Conservation (phyloP, 2,329 filamentous ascomycete genomes). For the Rhynchosporium graminicola region DNA sequence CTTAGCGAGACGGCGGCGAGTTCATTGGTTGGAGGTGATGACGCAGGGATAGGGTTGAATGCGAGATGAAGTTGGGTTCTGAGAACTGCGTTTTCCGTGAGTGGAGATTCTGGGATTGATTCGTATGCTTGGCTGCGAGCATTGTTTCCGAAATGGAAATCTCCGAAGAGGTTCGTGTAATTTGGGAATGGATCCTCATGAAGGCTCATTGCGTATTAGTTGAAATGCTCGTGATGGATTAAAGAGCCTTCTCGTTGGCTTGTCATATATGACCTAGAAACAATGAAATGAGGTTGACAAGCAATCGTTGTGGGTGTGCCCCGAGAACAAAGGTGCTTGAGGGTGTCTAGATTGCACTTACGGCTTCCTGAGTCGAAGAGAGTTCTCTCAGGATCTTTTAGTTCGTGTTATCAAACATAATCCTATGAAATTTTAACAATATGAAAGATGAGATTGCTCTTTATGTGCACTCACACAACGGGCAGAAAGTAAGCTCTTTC, state of each 20-base stretch:
- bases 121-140: not conserved
- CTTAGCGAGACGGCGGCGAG: constrained; percentile 2
- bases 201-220: not conserved
- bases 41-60: not conserved
- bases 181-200: not conserved
- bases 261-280: not conserved
- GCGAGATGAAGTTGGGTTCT: not conserved
- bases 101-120: not conserved
- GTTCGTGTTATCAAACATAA: not conserved
- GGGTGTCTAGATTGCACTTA: too few species aligned
- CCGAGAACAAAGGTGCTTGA: not conserved
- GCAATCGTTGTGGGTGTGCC: not conserved
- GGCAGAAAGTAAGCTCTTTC: too few species aligned
- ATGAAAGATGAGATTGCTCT: too few species aligned
- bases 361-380: not conserved
- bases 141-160: constrained; percentile 3
- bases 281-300: not conserved
- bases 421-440: not conserved
- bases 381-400: not conserved
- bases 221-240: not conserved
- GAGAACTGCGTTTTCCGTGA: not conserved
- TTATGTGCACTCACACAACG: too few species aligned
- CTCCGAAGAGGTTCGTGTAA: not conserved
- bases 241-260: too few species aligned
- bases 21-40: constrained; percentile 6